These are phyloP conservation scores for Russula vinacea DNA, from an alignment of 768 basidiomycete genomes.

Conservation along the genomic window DNA sequence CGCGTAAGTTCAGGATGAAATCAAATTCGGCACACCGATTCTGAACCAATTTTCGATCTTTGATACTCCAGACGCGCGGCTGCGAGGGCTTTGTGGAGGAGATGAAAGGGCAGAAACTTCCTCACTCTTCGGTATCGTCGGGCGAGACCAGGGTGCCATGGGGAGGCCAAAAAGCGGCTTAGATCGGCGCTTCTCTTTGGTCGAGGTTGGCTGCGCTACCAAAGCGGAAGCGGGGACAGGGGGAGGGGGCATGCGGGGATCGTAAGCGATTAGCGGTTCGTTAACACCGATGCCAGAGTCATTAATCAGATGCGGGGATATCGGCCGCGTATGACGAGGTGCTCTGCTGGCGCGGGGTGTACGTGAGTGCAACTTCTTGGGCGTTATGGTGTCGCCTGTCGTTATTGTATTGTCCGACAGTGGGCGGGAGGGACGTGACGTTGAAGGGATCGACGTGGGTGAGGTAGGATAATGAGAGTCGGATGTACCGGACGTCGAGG, in stretches of 20 bases:
- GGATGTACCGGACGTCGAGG: conserved; percentile 27
- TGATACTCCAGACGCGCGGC: conserved; percentile 11
- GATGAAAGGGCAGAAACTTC: neutral
- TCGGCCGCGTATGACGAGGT: conserved; percentile 13
- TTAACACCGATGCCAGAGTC: conserved; percentile 25
- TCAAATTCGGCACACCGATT: conserved; percentile 9
- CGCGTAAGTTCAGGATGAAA: neutral
- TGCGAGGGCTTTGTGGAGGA: conserved; percentile 9
- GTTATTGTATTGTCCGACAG: conserved; percentile 63
- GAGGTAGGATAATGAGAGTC: conserved; percentile 27
- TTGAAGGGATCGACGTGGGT: conserved; percentile 38
- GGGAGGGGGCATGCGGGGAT: conserved; percentile 30
- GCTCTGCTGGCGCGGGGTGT: conserved; percentile 18
- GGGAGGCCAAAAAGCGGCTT: conserved; percentile 44
- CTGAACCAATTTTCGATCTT: conserved; percentile 24
- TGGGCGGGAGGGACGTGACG: conserved; percentile 57
- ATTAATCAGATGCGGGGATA: conserved; percentile 14
- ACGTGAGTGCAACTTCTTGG: conserved; percentile 33
- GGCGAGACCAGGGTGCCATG: conserved; percentile 19
- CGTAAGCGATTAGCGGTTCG: conserved; percentile 21
- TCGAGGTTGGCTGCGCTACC: conserved; percentile 29
- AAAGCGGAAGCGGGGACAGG: conserved; percentile 27
- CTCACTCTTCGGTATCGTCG: conserved; percentile 12
- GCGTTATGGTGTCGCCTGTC: conserved; percentile 59
- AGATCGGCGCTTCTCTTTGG: conserved; percentile 39